Percentiles rank a stretch among this genome's conserved stretches.
These are phyloP conservation scores for Tilletia setariae DNA, from an alignment of 1,284 basidiomycete genomes.

Conservation along the genomic window DNA sequence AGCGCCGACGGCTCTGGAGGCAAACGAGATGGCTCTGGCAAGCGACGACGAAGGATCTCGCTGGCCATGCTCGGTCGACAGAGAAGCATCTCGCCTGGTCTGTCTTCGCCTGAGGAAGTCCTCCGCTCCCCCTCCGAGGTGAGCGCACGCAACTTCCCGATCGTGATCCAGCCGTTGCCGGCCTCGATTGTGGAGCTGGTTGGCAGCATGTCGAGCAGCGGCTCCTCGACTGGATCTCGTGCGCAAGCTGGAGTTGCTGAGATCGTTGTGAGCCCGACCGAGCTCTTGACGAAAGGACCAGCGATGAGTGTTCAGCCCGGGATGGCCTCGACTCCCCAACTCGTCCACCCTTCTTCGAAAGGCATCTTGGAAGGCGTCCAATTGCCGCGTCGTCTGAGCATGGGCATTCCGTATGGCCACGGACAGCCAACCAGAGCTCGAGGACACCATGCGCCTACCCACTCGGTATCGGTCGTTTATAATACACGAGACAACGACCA, in stretches of 20 bases:
- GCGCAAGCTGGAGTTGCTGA: background rate
- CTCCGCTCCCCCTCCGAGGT: constrained; percentile 1
- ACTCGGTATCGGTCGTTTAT: constrained; percentile 14
- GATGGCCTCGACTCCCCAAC: constrained; percentile 1
- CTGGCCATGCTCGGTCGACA: background rate
- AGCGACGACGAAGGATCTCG: background rate
- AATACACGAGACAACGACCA: background rate
- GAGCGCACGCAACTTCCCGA: background rate
- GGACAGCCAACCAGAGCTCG: background rate
- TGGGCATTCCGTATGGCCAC: background rate
- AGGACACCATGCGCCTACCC: background rate
- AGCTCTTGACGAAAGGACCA: background rate
- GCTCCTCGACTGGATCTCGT: background rate
- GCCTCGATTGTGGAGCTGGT: background rate
- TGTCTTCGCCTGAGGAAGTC: background rate
- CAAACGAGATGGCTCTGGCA: constrained; percentile 6
- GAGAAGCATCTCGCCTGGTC: background rate
- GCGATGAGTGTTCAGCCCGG: background rate
- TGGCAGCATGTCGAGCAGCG: constrained; percentile 10
- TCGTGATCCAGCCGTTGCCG: background rate
- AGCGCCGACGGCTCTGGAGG: background rate
- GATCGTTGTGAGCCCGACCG: background rate
- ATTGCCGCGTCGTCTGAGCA: background rate
- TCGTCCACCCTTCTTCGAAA: background rate
- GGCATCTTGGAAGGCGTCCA: background rate